Conservation (phyloP, 768 basidiomycete genomes). For the Russula emetica region DNA sequence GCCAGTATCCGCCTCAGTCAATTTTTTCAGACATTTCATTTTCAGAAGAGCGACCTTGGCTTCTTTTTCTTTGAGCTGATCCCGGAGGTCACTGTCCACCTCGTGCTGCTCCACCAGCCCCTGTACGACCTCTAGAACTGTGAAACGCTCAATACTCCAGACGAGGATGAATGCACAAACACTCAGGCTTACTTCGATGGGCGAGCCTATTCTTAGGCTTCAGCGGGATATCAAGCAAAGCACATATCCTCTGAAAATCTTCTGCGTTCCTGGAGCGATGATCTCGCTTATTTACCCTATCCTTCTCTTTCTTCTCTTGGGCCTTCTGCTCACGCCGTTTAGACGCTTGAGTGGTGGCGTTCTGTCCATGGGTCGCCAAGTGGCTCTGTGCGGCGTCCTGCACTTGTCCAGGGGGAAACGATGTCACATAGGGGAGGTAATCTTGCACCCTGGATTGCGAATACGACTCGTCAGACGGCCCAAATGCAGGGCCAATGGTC, state of each 20-base stretch:
- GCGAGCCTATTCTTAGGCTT: neutral
- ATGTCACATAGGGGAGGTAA: neutral
- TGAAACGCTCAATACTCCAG: neutral
- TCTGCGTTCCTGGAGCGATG: neutral
- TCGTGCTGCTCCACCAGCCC: neutral
- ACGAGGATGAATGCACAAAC: neutral
- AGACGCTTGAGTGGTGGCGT: neutral
- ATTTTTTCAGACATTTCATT: too few species aligned
- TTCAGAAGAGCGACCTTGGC: neutral
- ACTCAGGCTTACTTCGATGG: conserved; percentile 10
- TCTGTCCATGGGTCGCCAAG: neutral
- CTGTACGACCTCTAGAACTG: neutral
- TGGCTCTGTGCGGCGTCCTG: neutral
- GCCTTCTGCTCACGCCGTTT: neutral
- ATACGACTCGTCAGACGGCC: too few species aligned
- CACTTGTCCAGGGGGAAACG: neutral
- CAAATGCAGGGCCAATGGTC: too few species aligned
- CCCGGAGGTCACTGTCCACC: too few species aligned
- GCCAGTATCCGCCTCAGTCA: too few species aligned
- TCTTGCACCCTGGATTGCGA: neutral
- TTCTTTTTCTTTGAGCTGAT: neutral
- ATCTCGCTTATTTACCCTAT: neutral
- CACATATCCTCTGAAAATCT: neutral
- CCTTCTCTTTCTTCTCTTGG: neutral
- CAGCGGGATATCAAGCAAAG: neutral